Percentiles rank a stretch among this genome's conserved stretches.
These are phyloP conservation scores for Trametes cingulata DNA, from an alignment of 768 basidiomycete genomes.

Conservation along the genomic window DNA sequence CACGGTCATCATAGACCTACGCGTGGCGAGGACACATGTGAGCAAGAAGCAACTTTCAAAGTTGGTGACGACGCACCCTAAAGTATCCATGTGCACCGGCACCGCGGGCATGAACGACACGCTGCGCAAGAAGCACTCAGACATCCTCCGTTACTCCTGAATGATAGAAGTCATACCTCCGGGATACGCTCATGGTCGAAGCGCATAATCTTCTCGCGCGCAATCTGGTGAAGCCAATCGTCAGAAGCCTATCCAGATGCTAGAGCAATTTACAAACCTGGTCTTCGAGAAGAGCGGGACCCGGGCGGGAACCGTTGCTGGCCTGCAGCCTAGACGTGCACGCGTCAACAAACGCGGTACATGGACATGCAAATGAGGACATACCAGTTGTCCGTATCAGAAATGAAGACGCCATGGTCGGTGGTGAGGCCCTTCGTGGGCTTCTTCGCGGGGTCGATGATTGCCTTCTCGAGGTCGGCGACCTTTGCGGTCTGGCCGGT, in stretches of 20 bases:
- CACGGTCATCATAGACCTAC: slow-evolving; percentile 57
- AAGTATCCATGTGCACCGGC: slow-evolving; percentile 83
- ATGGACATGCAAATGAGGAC: background rate
- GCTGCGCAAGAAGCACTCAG: slow-evolving; percentile 41
- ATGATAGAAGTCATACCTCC: slow-evolving; percentile 46
- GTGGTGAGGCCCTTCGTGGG: slow-evolving; percentile 48
- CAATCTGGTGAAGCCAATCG: slow-evolving; percentile 33
- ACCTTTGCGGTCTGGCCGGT: slow-evolving; percentile 27
- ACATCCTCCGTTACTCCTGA: background rate
- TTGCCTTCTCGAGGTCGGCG: slow-evolving; percentile 33
- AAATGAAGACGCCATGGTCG: slow-evolving; percentile 58
- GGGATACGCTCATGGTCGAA: slow-evolving; percentile 92
- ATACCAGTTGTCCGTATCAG: slow-evolving; percentile 69
- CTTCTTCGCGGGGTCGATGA: slow-evolving; percentile 31
- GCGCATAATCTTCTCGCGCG: slow-evolving; percentile 71
- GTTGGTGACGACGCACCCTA: slow-evolving; percentile 35
- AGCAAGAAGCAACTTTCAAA: background rate
- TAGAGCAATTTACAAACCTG: slow-evolving; percentile 36
- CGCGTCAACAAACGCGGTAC: background rate
- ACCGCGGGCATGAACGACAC: slow-evolving; percentile 75
- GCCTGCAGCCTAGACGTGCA: slow-evolving; percentile 53
- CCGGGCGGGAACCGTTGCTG: slow-evolving; percentile 47
- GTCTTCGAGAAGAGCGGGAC: slow-evolving; percentile 79
- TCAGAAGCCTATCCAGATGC: background rate
- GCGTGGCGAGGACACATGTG: background rate